phyloP scores from a whole-genome alignment of 2,329 filamentous ascomycete species.

The Colletotrichum eleusines region DNA sequence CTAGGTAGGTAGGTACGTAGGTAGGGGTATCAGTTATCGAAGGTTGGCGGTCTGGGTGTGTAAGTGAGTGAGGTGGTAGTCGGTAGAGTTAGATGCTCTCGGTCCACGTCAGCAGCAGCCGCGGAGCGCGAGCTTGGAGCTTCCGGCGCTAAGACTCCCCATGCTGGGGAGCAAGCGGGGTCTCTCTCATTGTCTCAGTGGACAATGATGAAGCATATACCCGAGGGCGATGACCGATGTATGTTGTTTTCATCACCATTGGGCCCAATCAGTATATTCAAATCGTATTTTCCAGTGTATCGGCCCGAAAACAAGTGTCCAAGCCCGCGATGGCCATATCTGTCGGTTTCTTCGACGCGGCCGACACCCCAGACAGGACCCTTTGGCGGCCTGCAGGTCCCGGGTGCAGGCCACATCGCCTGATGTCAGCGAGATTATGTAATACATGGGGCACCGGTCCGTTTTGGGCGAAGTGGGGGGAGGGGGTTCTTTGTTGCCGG shows the following conservation, averaged over 20 bases:
- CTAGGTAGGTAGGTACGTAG: background rate
- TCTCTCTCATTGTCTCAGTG: background rate
- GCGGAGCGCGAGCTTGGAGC: slow-evolving; percentile 14
- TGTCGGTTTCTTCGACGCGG: background rate
- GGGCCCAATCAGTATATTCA: background rate
- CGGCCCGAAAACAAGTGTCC: background rate
- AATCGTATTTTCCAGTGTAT: background rate
- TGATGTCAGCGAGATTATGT: slow-evolving; percentile 15
- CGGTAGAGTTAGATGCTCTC: slow-evolving; percentile 5
- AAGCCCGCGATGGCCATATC: no score
- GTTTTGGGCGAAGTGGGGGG: background rate
- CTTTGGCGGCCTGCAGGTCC: slow-evolving; percentile 20
- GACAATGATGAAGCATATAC: background rate
- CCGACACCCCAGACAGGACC: background rate
- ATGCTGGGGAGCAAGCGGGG: slow-evolving; percentile 20
- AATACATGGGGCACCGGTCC: background rate
- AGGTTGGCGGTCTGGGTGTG: background rate
- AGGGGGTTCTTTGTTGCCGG: slow-evolving; percentile 29
- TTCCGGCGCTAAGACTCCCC: slow-evolving; percentile 28
- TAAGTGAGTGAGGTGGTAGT: slow-evolving; percentile 9
- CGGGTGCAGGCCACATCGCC: slow-evolving; percentile 26
- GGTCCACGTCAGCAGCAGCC: background rate
- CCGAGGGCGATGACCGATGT: background rate
- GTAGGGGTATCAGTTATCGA: background rate
- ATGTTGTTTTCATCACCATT: no score